These are phyloP conservation scores for Cordyceps cicadae DNA, from an alignment of 2,329 filamentous ascomycete species.

Conservation along the genomic window DNA sequence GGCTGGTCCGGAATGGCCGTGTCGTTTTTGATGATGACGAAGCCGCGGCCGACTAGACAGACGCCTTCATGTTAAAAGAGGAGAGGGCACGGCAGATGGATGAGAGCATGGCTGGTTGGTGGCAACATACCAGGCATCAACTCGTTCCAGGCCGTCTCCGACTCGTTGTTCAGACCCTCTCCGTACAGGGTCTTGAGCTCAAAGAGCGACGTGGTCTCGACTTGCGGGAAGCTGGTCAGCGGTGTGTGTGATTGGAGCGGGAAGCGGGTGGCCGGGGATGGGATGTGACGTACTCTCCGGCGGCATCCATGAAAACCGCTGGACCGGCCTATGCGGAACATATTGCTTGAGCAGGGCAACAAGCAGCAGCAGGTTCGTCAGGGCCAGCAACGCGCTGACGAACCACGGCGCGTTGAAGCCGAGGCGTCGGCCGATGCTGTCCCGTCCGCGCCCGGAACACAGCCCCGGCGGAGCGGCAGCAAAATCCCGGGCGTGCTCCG, in stretches of 20 bases:
- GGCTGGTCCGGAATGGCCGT: not conserved
- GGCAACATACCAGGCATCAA: not conserved
- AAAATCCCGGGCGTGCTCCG: not conserved
- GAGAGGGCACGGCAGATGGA: not conserved
- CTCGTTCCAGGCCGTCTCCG: not conserved
- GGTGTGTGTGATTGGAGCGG: too few species aligned
- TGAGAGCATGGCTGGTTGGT: too few species aligned
- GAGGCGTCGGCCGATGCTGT: not conserved
- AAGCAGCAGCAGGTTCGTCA: not conserved
- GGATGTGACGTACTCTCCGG: not conserved
- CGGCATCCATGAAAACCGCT: not conserved
- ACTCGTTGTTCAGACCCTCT: not conserved
- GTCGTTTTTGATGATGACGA: not conserved
- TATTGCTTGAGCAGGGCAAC: not conserved
- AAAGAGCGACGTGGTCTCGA: not conserved
- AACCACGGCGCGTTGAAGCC: not conserved
- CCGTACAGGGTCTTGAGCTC: not conserved
- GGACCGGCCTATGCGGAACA: not conserved
- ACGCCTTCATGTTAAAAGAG: not conserved
- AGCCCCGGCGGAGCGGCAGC: not conserved
- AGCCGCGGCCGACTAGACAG: not conserved
- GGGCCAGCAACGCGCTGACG: not conserved
- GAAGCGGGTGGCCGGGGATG: too few species aligned
- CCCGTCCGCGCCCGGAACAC: not conserved
- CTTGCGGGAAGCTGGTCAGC: not conserved